Evolutionary conservation across 257 asterid species (phyloP).

Genomic region (Scutellaria galericulata): DNA sequence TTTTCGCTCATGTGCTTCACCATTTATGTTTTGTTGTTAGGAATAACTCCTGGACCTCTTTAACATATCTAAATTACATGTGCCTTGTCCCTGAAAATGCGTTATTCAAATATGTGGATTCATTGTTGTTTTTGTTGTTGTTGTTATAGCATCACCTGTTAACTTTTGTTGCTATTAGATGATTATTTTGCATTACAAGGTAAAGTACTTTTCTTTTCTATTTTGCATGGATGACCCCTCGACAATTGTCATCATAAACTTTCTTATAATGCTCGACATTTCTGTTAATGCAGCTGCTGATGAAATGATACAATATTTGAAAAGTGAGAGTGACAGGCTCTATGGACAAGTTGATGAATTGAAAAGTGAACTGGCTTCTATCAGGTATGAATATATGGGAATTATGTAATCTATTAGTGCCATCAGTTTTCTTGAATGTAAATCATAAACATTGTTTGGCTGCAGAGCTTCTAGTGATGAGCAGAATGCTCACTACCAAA

Average conservation of each 20-base stretch:
- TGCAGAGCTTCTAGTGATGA: constrained; percentile 72
- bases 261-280: constrained; percentile 25
- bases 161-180: background rate
- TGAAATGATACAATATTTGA: constrained; percentile 67
- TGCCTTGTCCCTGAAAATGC: background rate
- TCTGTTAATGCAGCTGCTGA: constrained; percentile 69
- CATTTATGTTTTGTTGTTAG: constrained; percentile 17
- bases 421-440: constrained; percentile 21
- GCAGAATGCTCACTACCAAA: constrained; percentile 50
- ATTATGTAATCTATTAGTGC: constrained; percentile 20
- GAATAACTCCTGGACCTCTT: background rate
- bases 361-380: constrained; percentile 59
- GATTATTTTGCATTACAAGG: background rate
- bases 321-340: constrained; percentile 65
- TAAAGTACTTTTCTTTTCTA: constrained; percentile 4
- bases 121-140: background rate
- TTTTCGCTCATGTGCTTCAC: constrained; percentile 6
- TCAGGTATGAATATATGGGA: constrained; percentile 55
- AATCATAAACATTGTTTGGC: constrained; percentile 28
- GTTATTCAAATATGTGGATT: constrained; percentile 7
- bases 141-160: background rate
- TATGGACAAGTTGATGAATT: constrained; percentile 53
- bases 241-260: background rate
- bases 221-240: background rate
- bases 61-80: background rate